Percentiles rank a stretch among this genome's conserved stretches.
phyloP scores from a whole-genome alignment of 495 filamentous ascomycete species.

The Monascus purpureus region DNA sequence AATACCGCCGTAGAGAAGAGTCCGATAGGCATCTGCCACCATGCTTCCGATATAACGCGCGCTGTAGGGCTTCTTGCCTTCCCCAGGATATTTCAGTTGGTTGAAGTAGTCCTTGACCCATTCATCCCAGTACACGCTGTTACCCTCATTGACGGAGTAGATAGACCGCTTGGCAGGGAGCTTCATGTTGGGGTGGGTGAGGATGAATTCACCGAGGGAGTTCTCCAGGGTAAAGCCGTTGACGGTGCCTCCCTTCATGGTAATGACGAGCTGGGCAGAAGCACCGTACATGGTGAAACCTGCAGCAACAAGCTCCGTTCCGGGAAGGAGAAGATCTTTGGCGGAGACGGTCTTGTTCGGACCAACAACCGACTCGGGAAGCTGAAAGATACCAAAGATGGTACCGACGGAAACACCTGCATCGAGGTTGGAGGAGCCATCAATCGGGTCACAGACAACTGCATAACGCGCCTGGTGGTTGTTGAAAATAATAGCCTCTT shows the following conservation, averaged over 20 bases:
- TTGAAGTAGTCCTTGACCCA: slow-evolving; percentile 78
- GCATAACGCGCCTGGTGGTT: slow-evolving; percentile 74
- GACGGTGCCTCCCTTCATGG: slow-evolving; percentile 84
- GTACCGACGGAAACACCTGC: slow-evolving; percentile 96
- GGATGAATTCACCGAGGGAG: slow-evolving; percentile 93
- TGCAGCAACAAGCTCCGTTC: slow-evolving; percentile 79
- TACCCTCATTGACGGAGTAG: slow-evolving; percentile 98
- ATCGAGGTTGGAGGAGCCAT: slow-evolving; percentile 94
- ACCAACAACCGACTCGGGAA: slow-evolving; percentile 55
- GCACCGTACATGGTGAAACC: slow-evolving; percentile 99
- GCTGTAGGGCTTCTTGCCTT: slow-evolving; percentile 79
- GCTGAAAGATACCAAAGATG: slow-evolving; percentile 90
- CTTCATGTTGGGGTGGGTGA: slow-evolving; percentile 89
- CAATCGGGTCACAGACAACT: slow-evolving; percentile 94
- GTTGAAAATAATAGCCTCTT: slow-evolving; percentile 80
- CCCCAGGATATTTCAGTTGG: slow-evolving; percentile 62
- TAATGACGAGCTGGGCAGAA: slow-evolving; percentile 89
- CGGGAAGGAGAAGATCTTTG: slow-evolving; percentile 75
- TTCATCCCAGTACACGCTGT: slow-evolving; percentile 91
- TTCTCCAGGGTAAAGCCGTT: slow-evolving; percentile 97
- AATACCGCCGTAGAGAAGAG: slow-evolving; percentile 85
- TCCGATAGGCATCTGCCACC: slow-evolving; percentile 97
- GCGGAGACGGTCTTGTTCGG: slow-evolving; percentile 43
- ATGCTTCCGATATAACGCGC: slow-evolving; percentile 92
- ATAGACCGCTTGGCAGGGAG: slow-evolving; percentile 70